A percentile compares a stretch with the other conserved stretches of the same genome.
phyloP scores from a whole-genome alignment of 305 asterid genomes.

The Solanum aculeatissimum region DNA sequence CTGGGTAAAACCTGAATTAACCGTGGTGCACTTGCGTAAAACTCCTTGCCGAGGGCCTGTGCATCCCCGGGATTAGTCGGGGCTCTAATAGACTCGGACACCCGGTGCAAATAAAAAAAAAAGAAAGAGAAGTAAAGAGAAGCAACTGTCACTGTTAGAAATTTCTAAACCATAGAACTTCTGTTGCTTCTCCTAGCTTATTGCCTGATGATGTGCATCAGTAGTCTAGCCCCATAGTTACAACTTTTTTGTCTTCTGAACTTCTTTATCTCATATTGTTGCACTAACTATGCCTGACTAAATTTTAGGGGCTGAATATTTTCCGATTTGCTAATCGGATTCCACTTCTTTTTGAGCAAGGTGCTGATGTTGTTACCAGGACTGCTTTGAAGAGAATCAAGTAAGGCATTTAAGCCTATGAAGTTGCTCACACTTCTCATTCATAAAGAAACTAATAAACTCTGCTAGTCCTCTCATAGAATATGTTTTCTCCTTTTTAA shows the following conservation, averaged over 20 bases:
- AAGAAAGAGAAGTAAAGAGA: neutral
- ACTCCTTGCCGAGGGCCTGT: too few relatives aligned
- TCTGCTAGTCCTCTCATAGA: neutral
- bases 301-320: conserved; percentile 69
- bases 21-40: too few relatives aligned
- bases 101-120: too few relatives aligned
- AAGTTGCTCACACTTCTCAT: neutral
- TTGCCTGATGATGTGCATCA: neutral
- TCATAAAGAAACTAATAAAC: neutral
- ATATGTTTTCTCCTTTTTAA: neutral
- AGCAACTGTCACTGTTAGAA: neutral
- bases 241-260: neutral
- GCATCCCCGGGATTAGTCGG: too few relatives aligned
- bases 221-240: neutral
- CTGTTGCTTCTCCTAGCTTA: neutral
- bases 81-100: too few relatives aligned
- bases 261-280: neutral
- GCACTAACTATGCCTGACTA: neutral
- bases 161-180: neutral
- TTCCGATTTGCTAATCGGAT: conserved; percentile 95
- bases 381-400: conserved; percentile 84
- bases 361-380: conserved; percentile 94
- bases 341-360: conserved; percentile 94
- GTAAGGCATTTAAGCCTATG: conserved; percentile 26
- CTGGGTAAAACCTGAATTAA: too few relatives aligned